phyloP scores from a whole-genome alignment of 176 grass and related monocot genomes.

The Oryza punctata region DNA sequence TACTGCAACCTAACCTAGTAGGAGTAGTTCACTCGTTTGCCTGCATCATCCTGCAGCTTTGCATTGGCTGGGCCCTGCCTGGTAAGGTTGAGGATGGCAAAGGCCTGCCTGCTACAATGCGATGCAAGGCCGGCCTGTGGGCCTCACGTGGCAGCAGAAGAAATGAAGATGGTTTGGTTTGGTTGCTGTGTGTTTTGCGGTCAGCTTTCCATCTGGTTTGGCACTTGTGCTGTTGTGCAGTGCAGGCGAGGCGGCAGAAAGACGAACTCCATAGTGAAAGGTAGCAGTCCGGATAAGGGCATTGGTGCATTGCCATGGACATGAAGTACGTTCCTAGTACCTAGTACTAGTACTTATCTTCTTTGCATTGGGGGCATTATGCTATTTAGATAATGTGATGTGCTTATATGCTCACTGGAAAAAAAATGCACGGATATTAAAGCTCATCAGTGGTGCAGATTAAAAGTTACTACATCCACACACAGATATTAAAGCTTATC shows the following conservation, averaged over 20 bases:
- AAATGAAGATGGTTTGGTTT: neutral
- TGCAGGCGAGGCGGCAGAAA: neutral
- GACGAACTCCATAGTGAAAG: neutral
- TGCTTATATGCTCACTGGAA: too few species aligned
- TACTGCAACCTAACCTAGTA: conserved; percentile 25
- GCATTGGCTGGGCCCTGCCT: neutral
- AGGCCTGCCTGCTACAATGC: conserved; percentile 1
- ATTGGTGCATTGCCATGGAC: neutral
- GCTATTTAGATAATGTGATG: too few species aligned
- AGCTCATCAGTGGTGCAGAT: too few species aligned
- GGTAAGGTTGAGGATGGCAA: neutral
- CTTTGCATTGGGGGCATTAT: too few species aligned
- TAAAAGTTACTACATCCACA: too few species aligned
- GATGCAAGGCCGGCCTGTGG: neutral
- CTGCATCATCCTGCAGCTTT: neutral
- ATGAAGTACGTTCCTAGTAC: too few species aligned
- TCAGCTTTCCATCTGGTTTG: neutral
- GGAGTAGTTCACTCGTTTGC: neutral
- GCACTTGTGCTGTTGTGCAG: too few species aligned
- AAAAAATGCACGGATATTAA: too few species aligned
- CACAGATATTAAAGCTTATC: too few species aligned
- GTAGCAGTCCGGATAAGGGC: neutral
- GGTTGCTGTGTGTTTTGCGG: neutral
- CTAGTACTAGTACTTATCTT: too few species aligned
- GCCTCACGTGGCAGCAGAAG: neutral